Base-by-base conservation (phyloP, 768 basidiomycete species). In the Tulasnella sp. region DNA sequence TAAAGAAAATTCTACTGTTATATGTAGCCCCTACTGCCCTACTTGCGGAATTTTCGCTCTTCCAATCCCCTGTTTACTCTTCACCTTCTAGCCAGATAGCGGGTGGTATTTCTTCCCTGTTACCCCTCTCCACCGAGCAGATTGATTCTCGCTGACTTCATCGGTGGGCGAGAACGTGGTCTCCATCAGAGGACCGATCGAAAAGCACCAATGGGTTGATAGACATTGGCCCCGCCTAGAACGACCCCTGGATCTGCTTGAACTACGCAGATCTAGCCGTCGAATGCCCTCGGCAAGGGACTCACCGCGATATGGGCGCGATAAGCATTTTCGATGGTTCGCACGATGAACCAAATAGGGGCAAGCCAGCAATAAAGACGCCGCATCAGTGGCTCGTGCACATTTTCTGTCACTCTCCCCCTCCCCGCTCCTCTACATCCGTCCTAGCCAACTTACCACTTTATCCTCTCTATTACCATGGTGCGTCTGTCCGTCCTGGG, bases 271-370 rank as follows among this genome's bases (percentile, higher is more conserved):
- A 55, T 61, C n/a, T 2, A 26, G 29, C n/a, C 16, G 46, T 48
- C 57, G 57, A 61, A 15, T 23, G 11, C n/a, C 57, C n/a, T 29
- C 57, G 23, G 57, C 5, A 61, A 29, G 57, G 57, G 23, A n/a
- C 57, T 61, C n/a, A 29, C 57, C 57, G 57, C 57, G 57, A 61
- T 61, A 61, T 61, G 57, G 57, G 23, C 16, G 57, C 29, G 57
- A 61, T 61, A 61, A 61, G 57, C 57, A 61, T 61, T 61, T 55
- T 61, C 57, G n/a, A 26, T 61, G 57, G 57, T 61, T 61, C 57
- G 23, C 57, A 61, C 57, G 57, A 61, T 29, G 29, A 26, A 5
- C n/a, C 57, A 61, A 61, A 61, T 61, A 61, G 57, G 57, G 57
- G 57, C 57, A 61, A 61, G 20, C 57, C 57, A 61, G 57, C 57